A percentile compares a stretch with the other conserved stretches of the same genome.
Conservation (phyloP, 2,329 filamentous ascomycete species). For the Ceratocystis eucalypticola region DNA sequence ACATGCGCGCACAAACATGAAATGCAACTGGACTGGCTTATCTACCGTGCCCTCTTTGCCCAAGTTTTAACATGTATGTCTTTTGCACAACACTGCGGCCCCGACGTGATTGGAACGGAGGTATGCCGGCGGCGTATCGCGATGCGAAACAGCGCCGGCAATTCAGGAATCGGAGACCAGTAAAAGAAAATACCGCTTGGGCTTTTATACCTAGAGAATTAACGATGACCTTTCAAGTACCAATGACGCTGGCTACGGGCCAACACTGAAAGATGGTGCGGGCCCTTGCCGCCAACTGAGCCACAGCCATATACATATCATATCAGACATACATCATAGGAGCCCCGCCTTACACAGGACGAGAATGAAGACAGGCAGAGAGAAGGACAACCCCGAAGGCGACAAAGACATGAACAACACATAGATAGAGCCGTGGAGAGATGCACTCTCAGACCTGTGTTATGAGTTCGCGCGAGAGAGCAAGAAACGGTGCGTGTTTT, state of each 20-base stretch:
- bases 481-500: background rate
- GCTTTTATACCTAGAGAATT: too few relatives aligned
- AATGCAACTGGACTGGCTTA: background rate
- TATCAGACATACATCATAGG: too few relatives aligned
- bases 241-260: too few relatives aligned
- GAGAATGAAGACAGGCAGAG: too few relatives aligned
- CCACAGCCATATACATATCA: too few relatives aligned
- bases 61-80: background rate
- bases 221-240: too few relatives aligned
- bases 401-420: background rate
- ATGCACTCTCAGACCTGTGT: background rate
- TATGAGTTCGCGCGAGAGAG: background rate
- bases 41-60: background rate
- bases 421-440: background rate
- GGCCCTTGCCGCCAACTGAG: too few relatives aligned
- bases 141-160: background rate
- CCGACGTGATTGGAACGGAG: background rate
- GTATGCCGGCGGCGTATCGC: background rate
- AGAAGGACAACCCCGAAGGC: background rate
- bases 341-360: too few relatives aligned
- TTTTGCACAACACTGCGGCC: background rate
- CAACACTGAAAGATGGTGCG: too few relatives aligned
- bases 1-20: background rate
- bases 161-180: background rate
- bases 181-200: background rate